Percentiles rank a stretch among this genome's conserved stretches.
These are phyloP conservation scores for Clitoria ternatea DNA, from an alignment of 306 rosid genomes.

Conservation along the genomic window DNA sequence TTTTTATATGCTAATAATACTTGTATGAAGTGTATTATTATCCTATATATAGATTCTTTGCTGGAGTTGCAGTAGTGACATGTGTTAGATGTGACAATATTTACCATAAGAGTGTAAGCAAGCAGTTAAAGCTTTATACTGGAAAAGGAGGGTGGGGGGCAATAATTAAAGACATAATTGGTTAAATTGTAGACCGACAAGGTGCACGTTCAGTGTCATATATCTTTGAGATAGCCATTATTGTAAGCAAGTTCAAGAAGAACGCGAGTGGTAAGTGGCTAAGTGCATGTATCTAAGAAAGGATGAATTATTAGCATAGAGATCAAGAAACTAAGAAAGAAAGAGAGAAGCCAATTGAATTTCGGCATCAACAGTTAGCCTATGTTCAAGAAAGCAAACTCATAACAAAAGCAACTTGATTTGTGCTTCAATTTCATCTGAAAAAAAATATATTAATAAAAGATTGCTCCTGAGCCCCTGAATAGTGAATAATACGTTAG, in stretches of 20 bases:
- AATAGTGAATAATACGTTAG: background rate
- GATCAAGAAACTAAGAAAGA: background rate
- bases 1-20: no score
- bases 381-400: background rate
- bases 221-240: slow-evolving; percentile 16
- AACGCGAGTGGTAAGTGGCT: slow-evolving; percentile 27
- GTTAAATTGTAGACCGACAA: slow-evolving; percentile 37
- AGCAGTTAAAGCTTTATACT: background rate
- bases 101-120: slow-evolving; percentile 23
- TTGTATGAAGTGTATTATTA: no score
- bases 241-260: slow-evolving; percentile 33
- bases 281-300: slow-evolving; percentile 34
- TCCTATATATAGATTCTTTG: background rate
- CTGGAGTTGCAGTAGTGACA: background rate
- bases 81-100: slow-evolving; percentile 29
- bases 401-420: background rate
- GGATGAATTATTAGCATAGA: slow-evolving; percentile 25
- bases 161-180: slow-evolving; percentile 24
- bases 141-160: slow-evolving; percentile 14
- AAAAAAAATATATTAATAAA: background rate
- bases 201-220: slow-evolving; percentile 38
- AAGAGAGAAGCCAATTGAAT: background rate
- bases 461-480: background rate
- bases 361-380: slow-evolving; percentile 7
- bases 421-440: background rate